Percentiles rank a stretch among this genome's conserved stretches.
These are phyloP conservation scores for Rheum nobile DNA, from an alignment of 148 eudicot species.

Conservation along the genomic window DNA sequence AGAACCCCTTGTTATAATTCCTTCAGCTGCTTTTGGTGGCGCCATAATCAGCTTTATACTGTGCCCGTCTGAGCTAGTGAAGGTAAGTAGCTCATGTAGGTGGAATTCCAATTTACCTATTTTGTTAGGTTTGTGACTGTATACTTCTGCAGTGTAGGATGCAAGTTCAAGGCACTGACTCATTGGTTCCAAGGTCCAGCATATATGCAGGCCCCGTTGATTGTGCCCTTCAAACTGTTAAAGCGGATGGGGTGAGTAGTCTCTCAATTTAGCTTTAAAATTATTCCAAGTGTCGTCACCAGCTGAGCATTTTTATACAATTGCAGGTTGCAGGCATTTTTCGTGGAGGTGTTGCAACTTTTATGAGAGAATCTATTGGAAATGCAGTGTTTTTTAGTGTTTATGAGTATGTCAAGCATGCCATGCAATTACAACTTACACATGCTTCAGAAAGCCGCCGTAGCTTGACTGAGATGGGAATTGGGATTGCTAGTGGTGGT, in stretches of 20 bases:
- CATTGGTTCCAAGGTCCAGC: constrained; percentile 42
- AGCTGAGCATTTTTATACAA: constrained; percentile 4
- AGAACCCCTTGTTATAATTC: constrained; percentile 49
- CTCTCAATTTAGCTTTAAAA: background rate
- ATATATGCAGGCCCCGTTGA: constrained; percentile 60
- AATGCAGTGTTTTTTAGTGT: constrained; percentile 73
- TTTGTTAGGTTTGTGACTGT: constrained; percentile 21
- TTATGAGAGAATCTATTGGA: constrained; percentile 73
- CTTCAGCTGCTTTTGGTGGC: constrained; percentile 75
- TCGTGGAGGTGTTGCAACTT: constrained; percentile 80
- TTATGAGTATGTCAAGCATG: constrained; percentile 61
- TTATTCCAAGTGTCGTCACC: background rate
- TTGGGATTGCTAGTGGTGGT: constrained; percentile 86
- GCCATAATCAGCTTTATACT: constrained; percentile 67
- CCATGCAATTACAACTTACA: constrained; percentile 48
- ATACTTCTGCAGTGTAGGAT: constrained; percentile 82
- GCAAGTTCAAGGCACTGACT: constrained; percentile 93
- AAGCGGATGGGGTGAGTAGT: constrained; percentile 67
- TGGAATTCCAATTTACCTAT: constrained; percentile 1
- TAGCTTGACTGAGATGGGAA: constrained; percentile 55
- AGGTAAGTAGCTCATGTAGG: constrained; percentile 33
- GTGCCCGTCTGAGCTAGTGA: constrained; percentile 75
- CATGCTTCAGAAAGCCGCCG: constrained; percentile 27
- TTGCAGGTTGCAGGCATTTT: constrained; percentile 72
- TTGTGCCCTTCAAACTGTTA: constrained; percentile 62